These are phyloP conservation scores for Mycena sanguinolenta DNA, from an alignment of 768 basidiomycete species.

Conservation along the genomic window DNA sequence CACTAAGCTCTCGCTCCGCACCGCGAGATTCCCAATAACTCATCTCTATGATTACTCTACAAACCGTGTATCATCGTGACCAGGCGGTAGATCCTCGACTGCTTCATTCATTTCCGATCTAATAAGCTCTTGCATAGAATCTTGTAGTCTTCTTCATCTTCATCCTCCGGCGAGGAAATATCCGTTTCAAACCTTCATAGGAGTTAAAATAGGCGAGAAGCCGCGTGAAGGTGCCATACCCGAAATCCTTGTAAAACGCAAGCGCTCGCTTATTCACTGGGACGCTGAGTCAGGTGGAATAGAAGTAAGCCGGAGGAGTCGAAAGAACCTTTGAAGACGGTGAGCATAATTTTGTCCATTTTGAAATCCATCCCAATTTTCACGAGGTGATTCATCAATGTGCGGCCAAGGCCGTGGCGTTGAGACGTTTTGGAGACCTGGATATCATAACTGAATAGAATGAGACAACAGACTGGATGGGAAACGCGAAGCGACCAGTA, in stretches of 20 bases:
- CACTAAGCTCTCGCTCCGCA: too few species aligned
- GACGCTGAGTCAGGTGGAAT: slow-evolving; percentile 18
- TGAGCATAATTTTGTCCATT: slow-evolving; percentile 83
- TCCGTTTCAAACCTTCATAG: slow-evolving; percentile 68
- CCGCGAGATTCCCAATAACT: too few species aligned
- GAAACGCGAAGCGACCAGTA: slow-evolving; percentile 72
- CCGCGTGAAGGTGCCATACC: slow-evolving; percentile 51
- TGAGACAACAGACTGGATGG: background rate
- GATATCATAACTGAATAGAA: slow-evolving; percentile 75
- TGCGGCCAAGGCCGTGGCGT: slow-evolving; percentile 71
- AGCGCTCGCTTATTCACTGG: slow-evolving; percentile 61
- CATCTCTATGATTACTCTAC: too few species aligned
- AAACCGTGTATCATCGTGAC: too few species aligned
- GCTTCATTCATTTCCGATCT: background rate
- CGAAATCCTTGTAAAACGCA: slow-evolving; percentile 66
- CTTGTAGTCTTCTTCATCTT: slow-evolving; percentile 56
- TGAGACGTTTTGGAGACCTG: slow-evolving; percentile 65
- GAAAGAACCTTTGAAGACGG: slow-evolving; percentile 77
- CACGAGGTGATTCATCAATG: slow-evolving; percentile 63
- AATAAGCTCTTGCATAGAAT: slow-evolving; percentile 54
- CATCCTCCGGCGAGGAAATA: slow-evolving; percentile 61
- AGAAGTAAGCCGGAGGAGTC: background rate
- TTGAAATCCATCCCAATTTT: slow-evolving; percentile 63
- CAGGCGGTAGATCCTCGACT: too few species aligned
- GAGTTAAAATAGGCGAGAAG: background rate